Evolutionary conservation across 805 yeast species (phyloP).

Genomic region (Saccharomycopsis sp.): DNA sequence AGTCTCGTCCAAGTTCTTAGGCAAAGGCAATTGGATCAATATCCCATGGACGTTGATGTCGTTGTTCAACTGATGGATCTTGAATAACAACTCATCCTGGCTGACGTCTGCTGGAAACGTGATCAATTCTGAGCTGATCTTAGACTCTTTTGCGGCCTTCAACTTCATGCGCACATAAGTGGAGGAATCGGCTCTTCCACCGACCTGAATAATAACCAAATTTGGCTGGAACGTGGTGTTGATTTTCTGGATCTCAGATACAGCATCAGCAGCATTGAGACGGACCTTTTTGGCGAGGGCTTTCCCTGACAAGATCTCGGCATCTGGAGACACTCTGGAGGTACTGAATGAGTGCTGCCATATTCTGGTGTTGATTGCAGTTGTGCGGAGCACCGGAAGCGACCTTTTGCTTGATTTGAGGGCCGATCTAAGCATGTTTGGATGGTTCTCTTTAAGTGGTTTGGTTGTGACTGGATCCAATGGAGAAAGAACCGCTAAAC

Average conservation of each 20-base stretch:
- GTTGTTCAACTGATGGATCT: conserved; percentile 58
- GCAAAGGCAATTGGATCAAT: conserved; percentile 86
- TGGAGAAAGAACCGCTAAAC: too few relatives aligned
- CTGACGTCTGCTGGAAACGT: conserved; percentile 57
- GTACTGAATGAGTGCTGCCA: background rate
- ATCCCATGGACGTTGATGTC: conserved; percentile 80
- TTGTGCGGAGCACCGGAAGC: background rate
- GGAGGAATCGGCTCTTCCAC: conserved; percentile 81
- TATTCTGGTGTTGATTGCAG: background rate
- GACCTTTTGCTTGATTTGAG: background rate
- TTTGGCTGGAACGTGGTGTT: conserved; percentile 60
- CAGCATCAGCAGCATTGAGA: conserved; percentile 32
- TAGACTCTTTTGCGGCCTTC: conserved; percentile 82
- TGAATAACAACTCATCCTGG: conserved; percentile 53
- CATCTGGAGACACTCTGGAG: background rate
- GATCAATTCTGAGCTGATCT: conserved; percentile 59
- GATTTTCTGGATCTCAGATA: conserved; percentile 36
- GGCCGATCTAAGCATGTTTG: background rate
- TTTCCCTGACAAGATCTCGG: conserved; percentile 29
- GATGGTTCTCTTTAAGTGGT: background rate
- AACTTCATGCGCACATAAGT: conserved; percentile 89
- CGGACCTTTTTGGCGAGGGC: conserved; percentile 29
- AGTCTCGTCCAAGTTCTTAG: conserved; percentile 71
- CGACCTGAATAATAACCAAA: conserved; percentile 83
- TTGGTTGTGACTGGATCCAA: too few relatives aligned